A percentile compares a stretch with the other conserved stretches of the same genome.
Conservation (phyloP, 1,284 basidiomycete species). For the Golubevia pallescens region DNA sequence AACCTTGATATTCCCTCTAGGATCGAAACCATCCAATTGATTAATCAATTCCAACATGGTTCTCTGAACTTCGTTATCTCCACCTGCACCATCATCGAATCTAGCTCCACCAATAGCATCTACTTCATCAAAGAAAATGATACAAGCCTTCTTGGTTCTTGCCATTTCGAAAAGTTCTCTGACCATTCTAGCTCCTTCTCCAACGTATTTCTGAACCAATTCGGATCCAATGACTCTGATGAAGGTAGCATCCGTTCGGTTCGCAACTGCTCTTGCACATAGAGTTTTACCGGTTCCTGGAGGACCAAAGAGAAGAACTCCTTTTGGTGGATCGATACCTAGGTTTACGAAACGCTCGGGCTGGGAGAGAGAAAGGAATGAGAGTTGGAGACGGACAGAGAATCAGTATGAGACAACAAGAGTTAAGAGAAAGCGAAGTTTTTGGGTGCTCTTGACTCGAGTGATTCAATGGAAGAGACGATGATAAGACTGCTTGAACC, state of each 20-base stretch:
- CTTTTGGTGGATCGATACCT: conserved; percentile 98
- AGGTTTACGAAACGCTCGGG: conserved; percentile 97
- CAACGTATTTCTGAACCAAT: conserved; percentile 98
- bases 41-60: conserved; percentile 99
- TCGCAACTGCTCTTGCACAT: conserved; percentile 96
- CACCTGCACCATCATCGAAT: conserved; percentile 97
- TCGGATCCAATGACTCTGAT: conserved; percentile 99
- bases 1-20: conserved; percentile 98
- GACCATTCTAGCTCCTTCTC: conserved; percentile 98
- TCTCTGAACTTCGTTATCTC: conserved; percentile 98
- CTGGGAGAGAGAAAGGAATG: conserved; percentile 66
- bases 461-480: too few relatives aligned
- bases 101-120: conserved; percentile 98
- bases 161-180: conserved; percentile 99
- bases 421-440: conserved; percentile 1
- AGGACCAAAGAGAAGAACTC: conserved; percentile 90
- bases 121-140: conserved; percentile 99
- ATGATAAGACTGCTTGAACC: too few relatives aligned
- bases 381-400: neutral
- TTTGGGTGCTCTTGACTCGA: conserved; percentile 12
- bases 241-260: conserved; percentile 98
- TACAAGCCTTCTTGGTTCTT: conserved; percentile 96
- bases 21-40: conserved; percentile 97
- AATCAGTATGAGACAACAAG: conserved; percentile 31
- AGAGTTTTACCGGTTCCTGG: conserved; percentile 99